Conservation (phyloP, 805 yeast genomes). For the Yarrowia deformans region DNA sequence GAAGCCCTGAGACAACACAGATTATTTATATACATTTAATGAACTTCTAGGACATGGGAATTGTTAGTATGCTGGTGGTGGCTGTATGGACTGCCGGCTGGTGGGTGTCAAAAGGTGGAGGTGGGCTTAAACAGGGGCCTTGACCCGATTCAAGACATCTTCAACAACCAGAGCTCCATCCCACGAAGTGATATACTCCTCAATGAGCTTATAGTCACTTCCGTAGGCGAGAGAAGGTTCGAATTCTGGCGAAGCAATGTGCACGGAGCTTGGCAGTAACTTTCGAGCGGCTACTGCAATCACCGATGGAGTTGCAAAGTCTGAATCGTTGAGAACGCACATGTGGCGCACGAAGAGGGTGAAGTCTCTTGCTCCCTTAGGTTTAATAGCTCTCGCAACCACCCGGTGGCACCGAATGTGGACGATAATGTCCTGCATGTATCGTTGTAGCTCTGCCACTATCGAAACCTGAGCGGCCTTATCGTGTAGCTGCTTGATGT, state of each 20-base stretch:
- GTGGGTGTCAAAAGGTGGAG: background rate
- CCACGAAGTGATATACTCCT: conserved; percentile 56
- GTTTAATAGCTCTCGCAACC: conserved; percentile 61
- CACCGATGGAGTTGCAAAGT: conserved; percentile 61
- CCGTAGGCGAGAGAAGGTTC: conserved; percentile 67
- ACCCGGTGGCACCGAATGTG: conserved; percentile 63
- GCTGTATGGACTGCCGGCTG: background rate
- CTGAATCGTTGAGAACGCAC: conserved; percentile 53
- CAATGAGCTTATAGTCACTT: conserved; percentile 56
- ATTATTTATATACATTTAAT: conserved; percentile 23
- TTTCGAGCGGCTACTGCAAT: conserved; percentile 60
- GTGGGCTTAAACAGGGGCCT: conserved; percentile 57
- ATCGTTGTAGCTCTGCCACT: conserved; percentile 60
- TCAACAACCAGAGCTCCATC: conserved; percentile 60
- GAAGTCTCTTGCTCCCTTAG: conserved; percentile 56
- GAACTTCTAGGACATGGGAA: background rate
- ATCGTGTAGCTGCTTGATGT: conserved; percentile 3
- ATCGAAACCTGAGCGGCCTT: conserved; percentile 49
- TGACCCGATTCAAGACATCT: conserved; percentile 59
- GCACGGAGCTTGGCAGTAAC: conserved; percentile 58
- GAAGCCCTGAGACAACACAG: background rate
- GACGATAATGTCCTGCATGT: conserved; percentile 63
- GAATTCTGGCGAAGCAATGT: conserved; percentile 52
- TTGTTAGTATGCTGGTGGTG: conserved; percentile 22
- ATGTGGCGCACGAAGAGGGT: conserved; percentile 53